Evolutionary conservation across 1,284 basidiomycete species (phyloP).

Genomic region (Peniophora sp.): DNA sequence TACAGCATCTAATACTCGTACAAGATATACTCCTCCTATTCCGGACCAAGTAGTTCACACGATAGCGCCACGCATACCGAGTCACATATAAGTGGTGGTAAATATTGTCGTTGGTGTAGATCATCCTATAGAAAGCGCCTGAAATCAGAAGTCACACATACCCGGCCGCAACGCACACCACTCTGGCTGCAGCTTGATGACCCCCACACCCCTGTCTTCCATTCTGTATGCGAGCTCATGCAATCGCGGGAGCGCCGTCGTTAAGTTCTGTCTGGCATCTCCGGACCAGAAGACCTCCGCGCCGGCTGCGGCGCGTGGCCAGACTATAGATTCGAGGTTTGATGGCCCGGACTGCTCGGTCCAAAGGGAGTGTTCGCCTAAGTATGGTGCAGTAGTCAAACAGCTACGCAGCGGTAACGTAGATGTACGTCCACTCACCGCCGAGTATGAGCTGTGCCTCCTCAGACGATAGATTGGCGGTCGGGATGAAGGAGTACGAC

Average conservation of each 20-base stretch:
- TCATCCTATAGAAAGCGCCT: too few species aligned
- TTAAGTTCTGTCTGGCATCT: constrained; percentile 38
- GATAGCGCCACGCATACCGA: too few species aligned
- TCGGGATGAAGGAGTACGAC: constrained; percentile 70
- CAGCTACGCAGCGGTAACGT: not conserved
- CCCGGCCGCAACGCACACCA: constrained; percentile 74
- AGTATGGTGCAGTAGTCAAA: not conserved
- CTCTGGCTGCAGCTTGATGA: constrained; percentile 70
- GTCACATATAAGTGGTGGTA: too few species aligned
- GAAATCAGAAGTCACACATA: constrained; percentile 41
- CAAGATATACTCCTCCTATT: too few species aligned
- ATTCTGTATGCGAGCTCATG: constrained; percentile 69
- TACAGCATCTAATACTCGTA: too few species aligned
- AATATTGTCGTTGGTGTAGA: too few species aligned
- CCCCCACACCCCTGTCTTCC: constrained; percentile 56
- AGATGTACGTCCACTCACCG: constrained; percentile 16
- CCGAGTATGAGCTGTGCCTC: constrained; percentile 56
- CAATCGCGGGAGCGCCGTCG: constrained; percentile 65
- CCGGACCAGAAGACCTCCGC: constrained; percentile 87
- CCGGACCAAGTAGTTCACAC: too few species aligned
- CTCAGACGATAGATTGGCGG: constrained; percentile 40
- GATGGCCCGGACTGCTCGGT: constrained; percentile 67
- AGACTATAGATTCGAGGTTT: constrained; percentile 65
- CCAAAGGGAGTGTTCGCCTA: constrained; percentile 66
- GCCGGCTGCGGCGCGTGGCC: constrained; percentile 73